These are phyloP conservation scores for Elongisporangium undulatum DNA, from an alignment of 352 stramenopile species.

Conservation along the genomic window DNA sequence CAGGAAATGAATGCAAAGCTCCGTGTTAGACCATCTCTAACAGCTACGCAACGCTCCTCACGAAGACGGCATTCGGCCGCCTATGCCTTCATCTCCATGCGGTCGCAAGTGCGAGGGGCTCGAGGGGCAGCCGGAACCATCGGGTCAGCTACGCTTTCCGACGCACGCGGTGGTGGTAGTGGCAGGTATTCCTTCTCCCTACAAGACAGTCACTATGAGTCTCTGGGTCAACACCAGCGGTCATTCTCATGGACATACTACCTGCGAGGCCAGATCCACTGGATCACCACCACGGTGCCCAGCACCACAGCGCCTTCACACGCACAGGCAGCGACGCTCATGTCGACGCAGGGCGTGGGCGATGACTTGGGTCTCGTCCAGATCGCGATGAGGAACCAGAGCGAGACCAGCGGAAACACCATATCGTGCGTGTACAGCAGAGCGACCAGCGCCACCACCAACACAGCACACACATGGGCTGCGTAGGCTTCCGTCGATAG, in stretches of 20 bases:
- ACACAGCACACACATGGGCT: slow-evolving; percentile 25
- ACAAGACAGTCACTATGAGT: neutral
- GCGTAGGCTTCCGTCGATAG: slow-evolving; percentile 46
- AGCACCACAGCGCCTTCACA: neutral
- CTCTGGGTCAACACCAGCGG: too few species aligned
- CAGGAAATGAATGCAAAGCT: too few species aligned
- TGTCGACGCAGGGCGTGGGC: slow-evolving; percentile 8
- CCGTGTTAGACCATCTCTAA: neutral
- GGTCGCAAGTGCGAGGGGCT: neutral
- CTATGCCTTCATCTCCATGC: neutral
- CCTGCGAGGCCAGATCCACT: neutral
- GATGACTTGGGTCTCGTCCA: slow-evolving; percentile 29
- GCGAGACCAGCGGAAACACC: slow-evolving; percentile 42
- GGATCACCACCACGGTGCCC: neutral
- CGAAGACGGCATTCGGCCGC: too few species aligned
- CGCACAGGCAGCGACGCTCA: neutral
- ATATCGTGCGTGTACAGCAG: slow-evolving; percentile 48
- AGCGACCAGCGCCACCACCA: slow-evolving; percentile 39
- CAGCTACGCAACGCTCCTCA: neutral
- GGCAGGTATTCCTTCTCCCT: neutral
- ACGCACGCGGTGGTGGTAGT: neutral
- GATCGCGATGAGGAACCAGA: slow-evolving; percentile 37
- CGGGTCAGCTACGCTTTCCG: neutral
- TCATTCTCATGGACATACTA: neutral
- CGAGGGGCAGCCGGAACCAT: neutral